These are phyloP conservation scores for Penicillium silybi DNA, from an alignment of 495 filamentous ascomycete genomes.

Conservation along the genomic window DNA sequence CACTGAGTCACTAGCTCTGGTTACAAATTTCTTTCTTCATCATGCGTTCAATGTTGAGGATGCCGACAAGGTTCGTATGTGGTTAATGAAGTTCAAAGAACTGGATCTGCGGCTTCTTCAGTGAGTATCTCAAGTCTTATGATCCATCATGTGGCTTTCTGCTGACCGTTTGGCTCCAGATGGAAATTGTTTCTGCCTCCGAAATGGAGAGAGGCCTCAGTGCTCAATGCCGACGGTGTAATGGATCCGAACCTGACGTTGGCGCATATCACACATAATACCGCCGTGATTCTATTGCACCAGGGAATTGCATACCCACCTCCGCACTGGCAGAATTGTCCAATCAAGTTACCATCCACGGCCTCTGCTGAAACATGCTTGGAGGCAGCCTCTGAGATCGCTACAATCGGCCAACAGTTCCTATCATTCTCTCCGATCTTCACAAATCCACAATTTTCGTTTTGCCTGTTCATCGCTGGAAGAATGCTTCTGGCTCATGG, in stretches of 20 bases:
- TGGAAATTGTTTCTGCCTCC: conserved; percentile 26
- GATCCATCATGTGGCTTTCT: no score
- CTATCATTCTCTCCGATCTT: conserved; percentile 14
- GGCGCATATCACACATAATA: conserved; percentile 25
- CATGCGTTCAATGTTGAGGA: conserved; percentile 20
- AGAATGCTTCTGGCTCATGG: no score
- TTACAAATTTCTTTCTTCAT: conserved; percentile 11
- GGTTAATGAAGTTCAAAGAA: conserved; percentile 29
- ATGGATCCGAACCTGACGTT: conserved; percentile 26
- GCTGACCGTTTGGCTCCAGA: conserved; percentile 8
- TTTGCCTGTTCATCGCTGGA: conserved; percentile 28
- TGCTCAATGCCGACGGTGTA: no score
- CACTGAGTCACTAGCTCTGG: conserved; percentile 6
- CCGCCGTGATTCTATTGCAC: conserved; percentile 21
- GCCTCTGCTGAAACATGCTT: conserved; percentile 22
- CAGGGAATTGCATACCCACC: conserved; percentile 25
- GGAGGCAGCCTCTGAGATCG: conserved; percentile 22
- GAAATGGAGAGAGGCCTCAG: conserved; percentile 19
- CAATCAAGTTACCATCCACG: conserved; percentile 16
- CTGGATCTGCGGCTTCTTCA: conserved; percentile 14
- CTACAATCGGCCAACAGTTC: conserved; percentile 17
- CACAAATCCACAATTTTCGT: conserved; percentile 23
- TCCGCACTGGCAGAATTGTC: conserved; percentile 10
- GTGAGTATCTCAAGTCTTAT: conserved; percentile 9
- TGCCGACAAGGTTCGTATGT: conserved; percentile 25